phyloP scores from a whole-genome alignment of 2,329 filamentous ascomycete genomes.

The Penicillium concentricum region DNA sequence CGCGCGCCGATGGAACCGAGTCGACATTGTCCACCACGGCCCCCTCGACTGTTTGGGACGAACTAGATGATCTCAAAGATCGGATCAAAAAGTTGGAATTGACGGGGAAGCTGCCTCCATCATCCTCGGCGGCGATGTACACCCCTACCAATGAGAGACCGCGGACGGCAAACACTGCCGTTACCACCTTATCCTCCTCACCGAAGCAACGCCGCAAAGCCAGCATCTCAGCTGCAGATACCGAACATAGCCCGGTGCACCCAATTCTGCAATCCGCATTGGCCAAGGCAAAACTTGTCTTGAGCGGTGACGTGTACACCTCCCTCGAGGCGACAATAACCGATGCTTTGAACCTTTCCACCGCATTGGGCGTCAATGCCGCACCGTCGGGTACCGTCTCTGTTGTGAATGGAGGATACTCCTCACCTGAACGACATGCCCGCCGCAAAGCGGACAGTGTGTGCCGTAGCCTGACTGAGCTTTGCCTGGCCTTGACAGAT shows the following conservation, averaged over 20 bases:
- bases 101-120: conserved; percentile 81
- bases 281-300: conserved; percentile 68
- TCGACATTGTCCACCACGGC: conserved; percentile 86
- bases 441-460: conserved; percentile 89
- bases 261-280: conserved; percentile 79
- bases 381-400: conserved; percentile 52
- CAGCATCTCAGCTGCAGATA: conserved; percentile 39
- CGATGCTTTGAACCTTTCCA: conserved; percentile 76
- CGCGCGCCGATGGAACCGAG: conserved; percentile 66
- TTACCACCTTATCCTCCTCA: conserved; percentile 86
- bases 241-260: conserved; percentile 59
- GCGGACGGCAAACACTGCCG: conserved; percentile 83
- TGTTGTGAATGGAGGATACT: conserved; percentile 37
- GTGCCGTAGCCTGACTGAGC: conserved; percentile 86
- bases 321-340: conserved; percentile 76
- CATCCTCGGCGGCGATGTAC: conserved; percentile 76
- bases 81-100: conserved; percentile 86
- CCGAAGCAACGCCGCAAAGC: conserved; percentile 68
- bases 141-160: conserved; percentile 76
- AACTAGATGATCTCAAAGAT: conserved; percentile 91
- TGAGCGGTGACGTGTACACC: conserved; percentile 71
- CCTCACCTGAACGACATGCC: conserved; percentile 72
- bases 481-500: conserved; percentile 80
- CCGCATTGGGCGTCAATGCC: conserved; percentile 72
- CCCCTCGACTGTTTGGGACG: conserved; percentile 95